These are phyloP conservation scores for Diversispora epigaea DNA, from an alignment of 192 early-diverging fungal species.

Conservation along the genomic window DNA sequence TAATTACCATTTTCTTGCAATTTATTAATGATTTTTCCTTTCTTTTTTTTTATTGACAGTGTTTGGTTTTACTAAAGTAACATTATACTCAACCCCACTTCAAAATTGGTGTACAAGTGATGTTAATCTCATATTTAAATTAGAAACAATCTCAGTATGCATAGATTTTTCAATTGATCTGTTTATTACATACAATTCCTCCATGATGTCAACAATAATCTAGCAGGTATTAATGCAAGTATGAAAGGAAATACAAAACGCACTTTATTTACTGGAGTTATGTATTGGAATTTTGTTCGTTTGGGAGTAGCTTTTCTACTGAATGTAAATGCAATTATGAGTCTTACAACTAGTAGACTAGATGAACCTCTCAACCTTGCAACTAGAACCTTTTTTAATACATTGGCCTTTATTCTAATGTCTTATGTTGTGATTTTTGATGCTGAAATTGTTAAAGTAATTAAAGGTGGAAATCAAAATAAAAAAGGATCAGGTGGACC, in stretches of 20 bases:
- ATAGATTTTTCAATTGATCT: constrained; percentile 8
- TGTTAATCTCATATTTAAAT: too few relatives aligned
- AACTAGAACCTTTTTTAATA: not conserved
- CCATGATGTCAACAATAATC: not conserved
- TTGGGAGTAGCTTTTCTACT: not conserved
- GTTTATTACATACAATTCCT: constrained; percentile 7
- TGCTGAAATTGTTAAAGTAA: constrained; percentile 23
- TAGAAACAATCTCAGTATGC: not conserved
- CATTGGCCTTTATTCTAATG: not conserved
- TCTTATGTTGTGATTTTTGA: constrained; percentile 22
- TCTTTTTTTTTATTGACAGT: not conserved
- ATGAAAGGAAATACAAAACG: not conserved
- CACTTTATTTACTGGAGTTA: constrained; percentile 23
- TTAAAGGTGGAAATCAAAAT: not conserved
- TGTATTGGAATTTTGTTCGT: constrained; percentile 31
- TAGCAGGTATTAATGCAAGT: not conserved
- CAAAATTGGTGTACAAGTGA: not conserved
- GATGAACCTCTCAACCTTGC: too few relatives aligned
- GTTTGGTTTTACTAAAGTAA: not conserved
- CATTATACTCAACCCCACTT: not conserved
- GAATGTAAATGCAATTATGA: not conserved
- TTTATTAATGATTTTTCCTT: not conserved
- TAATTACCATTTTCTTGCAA: not conserved
- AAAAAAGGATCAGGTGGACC: not conserved
- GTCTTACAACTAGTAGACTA: too few relatives aligned